A percentile compares a stretch with the other conserved stretches of the same genome.
Evolutionary conservation across 2,329 filamentous ascomycete genomes (phyloP).

Genomic region (Penicillium sclerotiorum): DNA sequence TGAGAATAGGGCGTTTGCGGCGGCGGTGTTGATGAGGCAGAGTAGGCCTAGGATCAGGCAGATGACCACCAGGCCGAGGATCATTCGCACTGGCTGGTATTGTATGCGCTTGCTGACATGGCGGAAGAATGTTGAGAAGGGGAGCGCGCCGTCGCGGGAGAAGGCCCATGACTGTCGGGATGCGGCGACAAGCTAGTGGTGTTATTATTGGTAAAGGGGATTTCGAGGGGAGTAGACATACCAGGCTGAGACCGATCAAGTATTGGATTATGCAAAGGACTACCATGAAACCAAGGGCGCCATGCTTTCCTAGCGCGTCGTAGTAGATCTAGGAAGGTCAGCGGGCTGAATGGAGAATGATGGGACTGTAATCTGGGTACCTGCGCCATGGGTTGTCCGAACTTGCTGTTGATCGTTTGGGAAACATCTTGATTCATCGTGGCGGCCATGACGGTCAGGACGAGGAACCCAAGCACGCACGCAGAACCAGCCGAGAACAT

Average conservation of each 20-base stretch:
- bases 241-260: slow-evolving; percentile 61
- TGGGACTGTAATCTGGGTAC: slow-evolving; percentile 14
- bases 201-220: slow-evolving; percentile 6
- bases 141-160: slow-evolving; percentile 63
- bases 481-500: slow-evolving; percentile 44
- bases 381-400: slow-evolving; percentile 63
- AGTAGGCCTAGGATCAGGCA: slow-evolving; percentile 60
- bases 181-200: slow-evolving; percentile 54
- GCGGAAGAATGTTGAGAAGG: slow-evolving; percentile 61
- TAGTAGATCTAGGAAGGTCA: slow-evolving; percentile 55
- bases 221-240: slow-evolving; percentile 13
- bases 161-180: slow-evolving; percentile 67
- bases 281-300: slow-evolving; percentile 61
- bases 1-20: slow-evolving; percentile 62
- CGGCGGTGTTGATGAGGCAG: slow-evolving; percentile 60
- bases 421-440: slow-evolving; percentile 58
- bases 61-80: slow-evolving; percentile 57
- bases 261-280: slow-evolving; percentile 65
- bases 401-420: slow-evolving; percentile 50
- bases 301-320: slow-evolving; percentile 61
- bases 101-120: slow-evolving; percentile 58
- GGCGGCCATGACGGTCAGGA: slow-evolving; percentile 61
- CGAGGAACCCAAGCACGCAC: slow-evolving; percentile 56
- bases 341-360: neutral
- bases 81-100: slow-evolving; percentile 60